phyloP scores from a whole-genome alignment of 2,329 filamentous ascomycete species.

The Dactylellina haptotyla region DNA sequence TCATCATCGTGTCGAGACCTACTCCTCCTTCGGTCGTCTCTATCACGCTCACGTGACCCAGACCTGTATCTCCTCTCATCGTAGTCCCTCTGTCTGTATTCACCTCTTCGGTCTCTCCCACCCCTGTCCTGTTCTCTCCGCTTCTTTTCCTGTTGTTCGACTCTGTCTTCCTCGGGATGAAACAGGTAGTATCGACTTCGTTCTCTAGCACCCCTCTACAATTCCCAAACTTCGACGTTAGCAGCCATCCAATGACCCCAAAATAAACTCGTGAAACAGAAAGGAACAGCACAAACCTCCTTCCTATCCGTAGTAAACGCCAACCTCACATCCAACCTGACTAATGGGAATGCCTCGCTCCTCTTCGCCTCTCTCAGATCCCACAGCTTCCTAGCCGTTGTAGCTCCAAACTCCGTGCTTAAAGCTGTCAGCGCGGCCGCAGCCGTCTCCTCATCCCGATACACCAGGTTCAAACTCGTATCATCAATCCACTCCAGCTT shows the following conservation, averaged over 20 bases:
- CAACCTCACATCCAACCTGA: constrained; percentile 76
- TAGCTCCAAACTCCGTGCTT: constrained; percentile 59
- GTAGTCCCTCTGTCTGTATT: constrained; percentile 71
- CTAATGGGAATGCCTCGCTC: constrained; percentile 74
- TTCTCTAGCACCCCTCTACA: constrained; percentile 74
- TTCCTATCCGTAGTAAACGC: constrained; percentile 83
- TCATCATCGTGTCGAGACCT: constrained; percentile 65
- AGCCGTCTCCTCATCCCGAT: constrained; percentile 69
- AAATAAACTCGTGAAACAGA: not conserved
- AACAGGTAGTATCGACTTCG: constrained; percentile 91
- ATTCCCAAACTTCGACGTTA: constrained; percentile 12
- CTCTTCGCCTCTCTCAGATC: constrained; percentile 75
- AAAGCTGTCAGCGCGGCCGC: constrained; percentile 67
- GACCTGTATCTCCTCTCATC: constrained; percentile 57
- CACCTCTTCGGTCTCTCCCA: constrained; percentile 64
- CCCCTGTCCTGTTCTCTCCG: constrained; percentile 63
- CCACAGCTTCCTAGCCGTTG: constrained; percentile 67
- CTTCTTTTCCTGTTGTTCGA: constrained; percentile 73
- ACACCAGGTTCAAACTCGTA: constrained; percentile 81
- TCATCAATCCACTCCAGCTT: constrained; percentile 96
- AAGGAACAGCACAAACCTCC: constrained; percentile 60
- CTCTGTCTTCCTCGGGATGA: constrained; percentile 87
- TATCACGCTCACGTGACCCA: constrained; percentile 63
- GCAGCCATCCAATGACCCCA: not conserved
- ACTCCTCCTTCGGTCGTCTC: constrained; percentile 61